A percentile compares a stretch with the other conserved stretches of the same genome.
Conservation (phyloP, 139 green algal species). For the Chlamydomonas sphaeroides region DNA sequence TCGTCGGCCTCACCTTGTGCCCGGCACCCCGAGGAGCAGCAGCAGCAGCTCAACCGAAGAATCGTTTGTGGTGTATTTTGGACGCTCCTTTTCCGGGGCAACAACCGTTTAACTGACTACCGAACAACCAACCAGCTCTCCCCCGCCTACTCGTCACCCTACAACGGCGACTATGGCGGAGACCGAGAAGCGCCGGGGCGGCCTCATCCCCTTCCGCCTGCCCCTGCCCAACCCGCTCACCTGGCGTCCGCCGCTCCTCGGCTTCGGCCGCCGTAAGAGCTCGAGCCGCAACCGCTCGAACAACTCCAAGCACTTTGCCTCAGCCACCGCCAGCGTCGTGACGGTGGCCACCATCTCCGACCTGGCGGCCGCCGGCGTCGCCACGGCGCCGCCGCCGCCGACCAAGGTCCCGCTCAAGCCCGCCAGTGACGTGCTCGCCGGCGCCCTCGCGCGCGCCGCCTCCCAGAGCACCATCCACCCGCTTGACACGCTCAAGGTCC, state of each 20-base stretch:
- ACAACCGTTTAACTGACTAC: too few relatives aligned
- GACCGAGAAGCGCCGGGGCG: constrained; percentile 25
- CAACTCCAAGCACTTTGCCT: constrained; percentile 26
- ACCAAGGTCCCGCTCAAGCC: constrained; percentile 62
- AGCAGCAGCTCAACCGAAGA: background rate
- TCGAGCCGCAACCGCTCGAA: background rate
- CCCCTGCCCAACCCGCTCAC: constrained; percentile 11
- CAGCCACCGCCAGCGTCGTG: background rate
- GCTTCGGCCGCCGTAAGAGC: constrained; percentile 12
- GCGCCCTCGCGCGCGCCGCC: constrained; percentile 83
- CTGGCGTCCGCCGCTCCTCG: background rate
- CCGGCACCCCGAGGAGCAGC: background rate
- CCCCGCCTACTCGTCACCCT: background rate
- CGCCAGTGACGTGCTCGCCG: constrained; percentile 84
- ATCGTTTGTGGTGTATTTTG: too few relatives aligned
- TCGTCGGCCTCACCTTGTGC: too few relatives aligned
- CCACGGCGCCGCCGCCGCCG: constrained; percentile 4
- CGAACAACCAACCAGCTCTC: too few relatives aligned
- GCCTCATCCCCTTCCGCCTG: constrained; percentile 42
- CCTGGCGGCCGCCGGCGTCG: background rate
- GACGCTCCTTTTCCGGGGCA: too few relatives aligned
- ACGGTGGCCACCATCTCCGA: constrained; percentile 27
- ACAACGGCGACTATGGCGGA: constrained; percentile 15
- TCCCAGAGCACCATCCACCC: constrained; percentile 93
- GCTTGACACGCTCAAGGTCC: constrained; percentile 93